Evolutionary conservation across 2,329 filamentous ascomycete species (phyloP).

Genomic region (Atkinsonella hypoxylon): DNA sequence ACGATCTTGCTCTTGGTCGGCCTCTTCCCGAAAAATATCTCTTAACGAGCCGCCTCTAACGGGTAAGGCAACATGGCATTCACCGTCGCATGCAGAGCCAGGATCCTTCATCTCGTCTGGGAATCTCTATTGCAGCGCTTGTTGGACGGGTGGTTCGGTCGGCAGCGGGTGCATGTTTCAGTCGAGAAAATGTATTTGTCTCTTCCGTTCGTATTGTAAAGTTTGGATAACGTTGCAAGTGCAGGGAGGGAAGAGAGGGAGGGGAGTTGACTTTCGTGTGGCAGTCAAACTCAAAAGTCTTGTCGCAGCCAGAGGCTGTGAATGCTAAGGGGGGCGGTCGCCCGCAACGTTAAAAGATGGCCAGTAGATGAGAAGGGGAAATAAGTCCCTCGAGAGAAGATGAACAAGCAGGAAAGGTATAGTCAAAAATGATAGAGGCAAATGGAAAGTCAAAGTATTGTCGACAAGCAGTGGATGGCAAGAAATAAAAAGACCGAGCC

Average conservation of each 20-base stretch:
- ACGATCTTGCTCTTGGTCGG: background rate
- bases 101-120: slow-evolving; percentile 5
- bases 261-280: background rate
- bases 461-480: background rate
- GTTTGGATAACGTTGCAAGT: background rate
- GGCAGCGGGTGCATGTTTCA: slow-evolving; percentile 7
- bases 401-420: background rate
- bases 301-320: background rate
- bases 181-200: background rate
- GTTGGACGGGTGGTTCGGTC: background rate
- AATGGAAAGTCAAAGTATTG: background rate
- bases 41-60: slow-evolving; percentile 2
- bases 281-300: background rate
- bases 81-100: background rate
- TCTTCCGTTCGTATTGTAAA: background rate
- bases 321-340: background rate
- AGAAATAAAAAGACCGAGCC: background rate
- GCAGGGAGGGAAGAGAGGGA: background rate
- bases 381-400: too few species aligned
- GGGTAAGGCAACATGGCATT: slow-evolving; percentile 3
- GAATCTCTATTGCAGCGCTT: background rate
- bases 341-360: too few species aligned
- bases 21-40: slow-evolving; percentile 8
- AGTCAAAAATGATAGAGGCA: background rate
- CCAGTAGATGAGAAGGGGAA: background rate